Evolutionary conservation across 768 basidiomycete species (phyloP).

Genomic region (Agaricus blazei): DNA sequence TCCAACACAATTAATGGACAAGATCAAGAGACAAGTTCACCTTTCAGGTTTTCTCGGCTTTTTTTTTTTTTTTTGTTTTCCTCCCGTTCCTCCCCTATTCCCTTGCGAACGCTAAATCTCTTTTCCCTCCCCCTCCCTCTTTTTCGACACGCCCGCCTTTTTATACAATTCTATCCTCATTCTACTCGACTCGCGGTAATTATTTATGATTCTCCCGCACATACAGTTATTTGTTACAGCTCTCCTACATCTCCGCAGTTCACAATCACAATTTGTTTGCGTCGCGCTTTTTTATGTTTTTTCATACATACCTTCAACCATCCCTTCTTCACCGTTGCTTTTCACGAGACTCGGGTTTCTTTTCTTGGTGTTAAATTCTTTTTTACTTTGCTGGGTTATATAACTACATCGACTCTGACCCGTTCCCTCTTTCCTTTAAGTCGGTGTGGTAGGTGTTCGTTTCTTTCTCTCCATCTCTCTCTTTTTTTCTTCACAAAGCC

Average conservation of each 20-base stretch:
- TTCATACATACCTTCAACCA: not conserved
- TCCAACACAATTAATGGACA: slow-evolving; percentile 11
- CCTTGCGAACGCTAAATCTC: not conserved
- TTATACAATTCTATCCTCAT: not conserved
- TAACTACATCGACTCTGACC: too few relatives aligned
- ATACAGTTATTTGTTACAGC: not conserved
- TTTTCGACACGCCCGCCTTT: not conserved
- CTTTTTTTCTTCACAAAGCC: not conserved
- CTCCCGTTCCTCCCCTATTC: not conserved
- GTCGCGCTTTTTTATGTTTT: not conserved
- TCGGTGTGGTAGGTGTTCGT: too few relatives aligned
- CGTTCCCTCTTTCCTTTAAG: too few relatives aligned
- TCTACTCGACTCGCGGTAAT: not conserved
- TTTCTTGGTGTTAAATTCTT: too few relatives aligned
- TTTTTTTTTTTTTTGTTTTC: not conserved
- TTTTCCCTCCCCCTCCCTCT: not conserved
- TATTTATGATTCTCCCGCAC: not conserved
- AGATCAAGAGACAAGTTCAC: slow-evolving; percentile 2
- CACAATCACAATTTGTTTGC: not conserved
- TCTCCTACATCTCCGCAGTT: not conserved
- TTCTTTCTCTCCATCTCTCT: not conserved
- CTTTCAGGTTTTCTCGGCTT: not conserved
- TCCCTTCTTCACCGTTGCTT: too few relatives aligned
- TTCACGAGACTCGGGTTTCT: too few relatives aligned
- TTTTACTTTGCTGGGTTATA: too few relatives aligned